Percentiles rank a stretch among this genome's conserved stretches.
Conservation (phyloP, 2,329 filamentous ascomycete species). For the Sporothrix brasiliensis region DNA sequence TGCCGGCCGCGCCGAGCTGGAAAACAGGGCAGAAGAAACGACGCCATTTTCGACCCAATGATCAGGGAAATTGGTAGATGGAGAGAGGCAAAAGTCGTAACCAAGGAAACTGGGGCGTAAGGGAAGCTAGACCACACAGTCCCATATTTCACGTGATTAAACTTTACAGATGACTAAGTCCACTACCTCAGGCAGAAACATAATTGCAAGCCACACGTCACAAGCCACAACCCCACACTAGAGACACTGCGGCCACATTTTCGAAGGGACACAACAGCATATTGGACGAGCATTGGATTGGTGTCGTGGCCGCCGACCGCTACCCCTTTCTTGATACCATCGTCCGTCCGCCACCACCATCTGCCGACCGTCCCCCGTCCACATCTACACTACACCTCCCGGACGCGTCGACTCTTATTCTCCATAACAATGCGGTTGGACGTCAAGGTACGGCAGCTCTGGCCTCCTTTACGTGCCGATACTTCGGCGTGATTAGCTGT, state of each 20-base stretch:
- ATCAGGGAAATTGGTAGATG: conserved; percentile 4
- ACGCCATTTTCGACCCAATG: conserved; percentile 22
- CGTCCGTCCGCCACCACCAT: conserved; percentile 13
- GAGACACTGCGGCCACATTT: conserved; percentile 18
- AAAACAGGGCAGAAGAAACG: conserved; percentile 2
- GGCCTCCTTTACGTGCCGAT: background rate
- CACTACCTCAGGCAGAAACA: background rate
- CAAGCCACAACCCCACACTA: conserved; percentile 13
- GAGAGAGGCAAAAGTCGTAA: background rate
- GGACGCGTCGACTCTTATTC: background rate
- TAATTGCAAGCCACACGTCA: background rate
- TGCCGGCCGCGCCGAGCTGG: background rate
- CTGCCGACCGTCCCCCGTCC: conserved; percentile 12
- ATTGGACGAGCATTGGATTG: background rate
- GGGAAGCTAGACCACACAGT: too few species aligned
- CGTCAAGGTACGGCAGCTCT: conserved; percentile 34
- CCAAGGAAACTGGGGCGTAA: conserved; percentile 4
- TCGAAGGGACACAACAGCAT: conserved; percentile 20
- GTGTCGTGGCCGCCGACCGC: conserved; percentile 17
- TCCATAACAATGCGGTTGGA: conserved; percentile 38
- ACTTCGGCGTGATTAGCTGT: background rate
- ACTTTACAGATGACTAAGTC: background rate
- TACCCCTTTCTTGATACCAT: conserved; percentile 23
- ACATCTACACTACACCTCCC: background rate
- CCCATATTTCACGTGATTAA: background rate